Evolutionary conservation across 1,284 basidiomycete genomes (phyloP).

Genomic region (Chalciporus sp.): DNA sequence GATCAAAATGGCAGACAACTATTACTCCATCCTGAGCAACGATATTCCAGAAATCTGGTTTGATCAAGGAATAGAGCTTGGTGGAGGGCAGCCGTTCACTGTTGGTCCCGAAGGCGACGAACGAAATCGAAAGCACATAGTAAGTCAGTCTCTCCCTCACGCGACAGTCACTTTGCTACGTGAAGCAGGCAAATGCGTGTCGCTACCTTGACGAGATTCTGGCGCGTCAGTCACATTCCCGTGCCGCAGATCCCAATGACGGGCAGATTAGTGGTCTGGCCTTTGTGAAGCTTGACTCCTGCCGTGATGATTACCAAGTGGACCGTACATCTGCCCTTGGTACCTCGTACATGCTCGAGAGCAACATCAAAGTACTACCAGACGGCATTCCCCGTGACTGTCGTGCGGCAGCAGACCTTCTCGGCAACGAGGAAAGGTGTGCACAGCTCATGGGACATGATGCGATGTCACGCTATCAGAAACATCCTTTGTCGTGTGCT

Average conservation of each 20-base stretch:
- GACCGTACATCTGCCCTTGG: constrained; percentile 49
- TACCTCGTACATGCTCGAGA: constrained; percentile 52
- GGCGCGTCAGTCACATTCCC: not conserved
- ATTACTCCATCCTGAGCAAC: constrained; percentile 61
- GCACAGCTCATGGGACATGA: constrained; percentile 37
- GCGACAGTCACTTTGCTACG: constrained; percentile 2
- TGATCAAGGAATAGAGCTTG: constrained; percentile 61
- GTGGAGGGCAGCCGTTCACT: constrained; percentile 64
- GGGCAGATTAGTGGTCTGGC: not conserved
- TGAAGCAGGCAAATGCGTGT: constrained; percentile 27
- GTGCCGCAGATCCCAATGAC: not conserved
- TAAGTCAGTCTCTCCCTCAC: constrained; percentile 36
- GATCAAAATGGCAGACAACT: constrained; percentile 71
- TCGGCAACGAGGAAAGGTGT: constrained; percentile 43
- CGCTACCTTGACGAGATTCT: constrained; percentile 29
- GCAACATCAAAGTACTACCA: constrained; percentile 53
- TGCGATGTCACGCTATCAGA: constrained; percentile 42
- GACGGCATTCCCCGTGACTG: constrained; percentile 26
- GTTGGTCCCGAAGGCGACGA: constrained; percentile 58
- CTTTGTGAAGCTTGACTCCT: constrained; percentile 16
- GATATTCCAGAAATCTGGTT: constrained; percentile 55
- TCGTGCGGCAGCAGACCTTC: constrained; percentile 40
- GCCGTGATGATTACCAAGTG: constrained; percentile 9
- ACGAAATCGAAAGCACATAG: constrained; percentile 60
- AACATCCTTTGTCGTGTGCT: constrained; percentile 52